Base-by-base conservation (phyloP, 495 filamentous ascomycete genomes). In the Xylaria longipes region DNA sequence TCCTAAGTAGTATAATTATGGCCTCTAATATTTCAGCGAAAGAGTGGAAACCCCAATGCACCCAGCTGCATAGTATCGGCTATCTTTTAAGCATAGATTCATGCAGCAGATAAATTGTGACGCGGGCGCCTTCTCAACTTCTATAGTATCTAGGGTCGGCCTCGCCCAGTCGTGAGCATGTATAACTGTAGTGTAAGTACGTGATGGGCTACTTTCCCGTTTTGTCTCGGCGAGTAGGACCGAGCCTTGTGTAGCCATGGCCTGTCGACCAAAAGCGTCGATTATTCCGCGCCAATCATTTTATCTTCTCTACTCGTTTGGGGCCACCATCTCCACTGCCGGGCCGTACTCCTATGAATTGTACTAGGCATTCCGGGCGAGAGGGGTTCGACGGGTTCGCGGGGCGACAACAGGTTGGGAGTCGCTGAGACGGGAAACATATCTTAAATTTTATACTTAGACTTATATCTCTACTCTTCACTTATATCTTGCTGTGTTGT, bases 221-320 rank as follows among this genome's bases (percentile, higher is more conserved):
- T 71, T 71, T 60, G 69, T 71, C 69, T 71, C 69, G 69, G 69
- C 60, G 46, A 60, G 37, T 5, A 71, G 62, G 45, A 60, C 69
- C 69, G 69, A 71, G 52, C 62, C 61, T 71, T 71, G 69, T 50
- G 48, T 31, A 43, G 69, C 35, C 62, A 64, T 65, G 50, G 20
- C 25, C 50, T 66, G 48, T 71, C 27, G 61, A 65, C 52, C 50
- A 66, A 48, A 45, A 35, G 29, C 37, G 41, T 50, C 61, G 29
- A 71, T 60, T 57, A 65, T 66, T 66, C 69, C 48, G 69, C 69
- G 69, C 69, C 69, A 71, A 71, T 71, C 69, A 71, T 48, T 39
- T 46, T 52, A 31, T 33, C 46, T 29, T 66, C 29, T 31, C 52
- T 48, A 41, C 61, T 71, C 50, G 20, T 22, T 50, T 58, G 22